phyloP scores from a whole-genome alignment of 2,329 filamentous ascomycete species.

The Trichoderma arundinaceum region DNA sequence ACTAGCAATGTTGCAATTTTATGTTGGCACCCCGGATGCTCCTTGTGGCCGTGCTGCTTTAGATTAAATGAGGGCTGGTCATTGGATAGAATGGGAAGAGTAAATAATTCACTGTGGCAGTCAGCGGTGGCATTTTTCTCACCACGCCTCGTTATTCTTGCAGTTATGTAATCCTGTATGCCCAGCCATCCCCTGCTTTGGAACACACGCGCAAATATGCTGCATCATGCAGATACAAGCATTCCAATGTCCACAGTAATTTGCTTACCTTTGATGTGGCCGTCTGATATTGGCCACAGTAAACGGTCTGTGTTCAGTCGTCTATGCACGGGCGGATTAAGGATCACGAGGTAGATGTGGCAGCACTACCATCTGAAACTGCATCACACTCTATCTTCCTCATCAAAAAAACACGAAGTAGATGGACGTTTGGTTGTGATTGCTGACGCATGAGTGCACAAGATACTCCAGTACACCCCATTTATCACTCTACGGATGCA shows the following conservation, averaged over 20 bases:
- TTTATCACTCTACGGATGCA: too few relatives aligned
- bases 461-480: too few relatives aligned
- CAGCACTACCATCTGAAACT: too few relatives aligned
- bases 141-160: not conserved
- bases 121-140: too few relatives aligned
- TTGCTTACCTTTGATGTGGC: not conserved
- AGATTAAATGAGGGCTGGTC: not conserved
- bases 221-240: slow-evolving; percentile 5
- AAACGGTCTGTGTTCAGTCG: not conserved
- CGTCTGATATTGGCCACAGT: not conserved
- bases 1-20: not conserved
- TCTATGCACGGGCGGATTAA: too few relatives aligned
- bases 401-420: too few relatives aligned
- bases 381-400: too few relatives aligned
- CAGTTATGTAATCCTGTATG: not conserved
- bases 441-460: too few relatives aligned
- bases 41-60: too few relatives aligned
- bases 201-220: slow-evolving; percentile 1
- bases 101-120: too few relatives aligned
- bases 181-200: slow-evolving; percentile 1
- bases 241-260: not conserved
- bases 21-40: not conserved
- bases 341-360: too few relatives aligned
- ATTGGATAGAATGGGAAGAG: not conserved
- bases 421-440: too few relatives aligned